phyloP scores from a whole-genome alignment of 108 stramenopile genomes.

The Cylindrotheca closterium region DNA sequence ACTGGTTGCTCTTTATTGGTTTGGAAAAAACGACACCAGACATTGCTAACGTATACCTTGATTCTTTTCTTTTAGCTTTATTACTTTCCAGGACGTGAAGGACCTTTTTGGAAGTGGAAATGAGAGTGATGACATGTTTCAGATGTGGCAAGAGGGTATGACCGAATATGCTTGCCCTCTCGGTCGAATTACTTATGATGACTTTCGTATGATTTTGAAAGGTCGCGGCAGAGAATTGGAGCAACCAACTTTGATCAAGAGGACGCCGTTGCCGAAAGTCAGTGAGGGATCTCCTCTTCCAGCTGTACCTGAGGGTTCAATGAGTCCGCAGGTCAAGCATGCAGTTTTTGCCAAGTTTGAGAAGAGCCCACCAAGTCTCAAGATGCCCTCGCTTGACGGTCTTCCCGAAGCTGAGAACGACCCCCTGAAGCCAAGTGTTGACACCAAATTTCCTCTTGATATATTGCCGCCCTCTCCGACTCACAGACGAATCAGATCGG shows the following conservation, averaged over 20 bases:
- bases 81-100: constrained; percentile 72
- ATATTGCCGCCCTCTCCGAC: neutral
- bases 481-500: constrained; percentile 6
- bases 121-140: constrained; percentile 39
- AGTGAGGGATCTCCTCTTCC: constrained; percentile 6
- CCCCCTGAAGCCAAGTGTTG: neutral
- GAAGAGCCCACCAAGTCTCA: neutral
- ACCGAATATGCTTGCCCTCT: constrained; percentile 8
- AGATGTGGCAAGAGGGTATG: constrained; percentile 42
- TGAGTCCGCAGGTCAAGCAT: constrained; percentile 12
- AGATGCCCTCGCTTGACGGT: constrained; percentile 1
- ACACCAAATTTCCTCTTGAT: constrained; percentile 1
- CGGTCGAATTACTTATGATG: constrained; percentile 49
- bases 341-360: constrained; percentile 7
- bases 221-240: constrained; percentile 42
- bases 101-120: constrained; percentile 67
- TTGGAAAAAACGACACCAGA: neutral
- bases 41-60: neutral
- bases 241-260: constrained; percentile 5
- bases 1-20: neutral
- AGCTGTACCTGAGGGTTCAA: constrained; percentile 7
- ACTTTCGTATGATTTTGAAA: constrained; percentile 61
- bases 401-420: neutral
- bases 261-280: neutral
- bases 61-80: constrained; percentile 44